Evolutionary conservation across 192 early-diverging fungal species (phyloP).

Genomic region (Backusella tarrabulga): DNA sequence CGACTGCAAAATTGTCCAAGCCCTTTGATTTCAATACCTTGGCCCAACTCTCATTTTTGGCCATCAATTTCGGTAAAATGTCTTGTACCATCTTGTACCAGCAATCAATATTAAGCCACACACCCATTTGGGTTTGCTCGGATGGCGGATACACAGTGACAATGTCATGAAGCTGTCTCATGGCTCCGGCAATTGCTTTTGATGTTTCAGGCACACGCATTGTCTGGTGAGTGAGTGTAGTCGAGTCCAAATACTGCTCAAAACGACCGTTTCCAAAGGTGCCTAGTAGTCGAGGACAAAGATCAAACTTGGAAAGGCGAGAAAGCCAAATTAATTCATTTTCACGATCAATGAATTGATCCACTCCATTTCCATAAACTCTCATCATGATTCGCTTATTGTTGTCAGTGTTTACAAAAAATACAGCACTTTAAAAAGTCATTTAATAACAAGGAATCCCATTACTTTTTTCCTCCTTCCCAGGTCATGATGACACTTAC

Average conservation of each 20-base stretch:
- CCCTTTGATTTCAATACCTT: conserved; percentile 23
- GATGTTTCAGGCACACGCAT: conserved; percentile 66
- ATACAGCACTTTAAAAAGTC: conserved; percentile 21
- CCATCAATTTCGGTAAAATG: conserved; percentile 7
- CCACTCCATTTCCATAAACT: conserved; percentile 83
- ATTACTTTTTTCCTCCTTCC: neutral
- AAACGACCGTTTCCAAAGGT: conserved; percentile 82
- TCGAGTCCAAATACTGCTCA: conserved; percentile 78
- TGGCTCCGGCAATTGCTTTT: conserved; percentile 63
- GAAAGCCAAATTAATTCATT: conserved; percentile 78
- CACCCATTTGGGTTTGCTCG: conserved; percentile 40
- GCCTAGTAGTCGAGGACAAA: conserved; percentile 71
- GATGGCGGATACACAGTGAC: conserved; percentile 59
- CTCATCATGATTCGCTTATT: conserved; percentile 49
- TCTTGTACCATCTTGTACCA: conserved; percentile 53
- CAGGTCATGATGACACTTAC: conserved; percentile 11
- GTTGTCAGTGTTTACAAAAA: conserved; percentile 20
- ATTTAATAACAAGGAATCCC: neutral
- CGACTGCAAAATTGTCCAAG: conserved; percentile 46
- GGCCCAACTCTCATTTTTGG: neutral
- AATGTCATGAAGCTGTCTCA: conserved; percentile 72
- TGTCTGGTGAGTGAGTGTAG: conserved; percentile 65
- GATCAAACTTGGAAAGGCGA: conserved; percentile 64
- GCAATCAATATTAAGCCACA: conserved; percentile 64
- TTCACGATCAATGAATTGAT: conserved; percentile 70